Evolutionary conservation across 1,284 basidiomycete genomes (phyloP).

Genomic region (Gymnopus androsaceus): DNA sequence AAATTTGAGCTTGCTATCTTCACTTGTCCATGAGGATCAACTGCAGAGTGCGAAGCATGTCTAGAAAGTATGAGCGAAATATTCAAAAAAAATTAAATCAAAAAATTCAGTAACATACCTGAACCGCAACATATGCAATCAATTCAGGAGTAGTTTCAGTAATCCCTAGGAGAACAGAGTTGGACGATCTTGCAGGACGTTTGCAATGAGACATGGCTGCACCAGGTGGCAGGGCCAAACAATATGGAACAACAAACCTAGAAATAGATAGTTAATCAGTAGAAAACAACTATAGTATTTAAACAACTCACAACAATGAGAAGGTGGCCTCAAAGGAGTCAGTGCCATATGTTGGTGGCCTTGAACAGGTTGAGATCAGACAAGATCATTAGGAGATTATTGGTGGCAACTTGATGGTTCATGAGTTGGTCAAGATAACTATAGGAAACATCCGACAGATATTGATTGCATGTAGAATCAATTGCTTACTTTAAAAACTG

Average conservation of each 20-base stretch:
- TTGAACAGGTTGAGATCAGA: background rate
- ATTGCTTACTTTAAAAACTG: background rate
- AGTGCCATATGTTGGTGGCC: background rate
- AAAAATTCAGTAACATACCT: background rate
- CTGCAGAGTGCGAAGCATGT: background rate
- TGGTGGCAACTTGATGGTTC: background rate
- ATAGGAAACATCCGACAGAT: background rate
- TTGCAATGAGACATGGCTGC: background rate
- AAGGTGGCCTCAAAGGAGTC: background rate
- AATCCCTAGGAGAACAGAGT: background rate
- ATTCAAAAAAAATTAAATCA: background rate
- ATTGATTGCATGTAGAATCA: no score
- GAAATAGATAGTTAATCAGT: background rate
- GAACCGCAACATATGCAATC: background rate
- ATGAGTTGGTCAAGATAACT: background rate
- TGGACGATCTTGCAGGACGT: background rate
- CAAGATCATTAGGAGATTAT: background rate
- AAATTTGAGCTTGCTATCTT: background rate
- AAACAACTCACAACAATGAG: background rate
- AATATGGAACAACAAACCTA: background rate
- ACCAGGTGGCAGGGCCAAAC: background rate
- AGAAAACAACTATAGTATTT: background rate
- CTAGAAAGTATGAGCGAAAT: background rate
- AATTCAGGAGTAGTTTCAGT: background rate
- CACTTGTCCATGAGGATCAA: background rate